These are phyloP conservation scores for Rhododendron vialii DNA, from an alignment of 148 eudicot species.

Conservation along the genomic window DNA sequence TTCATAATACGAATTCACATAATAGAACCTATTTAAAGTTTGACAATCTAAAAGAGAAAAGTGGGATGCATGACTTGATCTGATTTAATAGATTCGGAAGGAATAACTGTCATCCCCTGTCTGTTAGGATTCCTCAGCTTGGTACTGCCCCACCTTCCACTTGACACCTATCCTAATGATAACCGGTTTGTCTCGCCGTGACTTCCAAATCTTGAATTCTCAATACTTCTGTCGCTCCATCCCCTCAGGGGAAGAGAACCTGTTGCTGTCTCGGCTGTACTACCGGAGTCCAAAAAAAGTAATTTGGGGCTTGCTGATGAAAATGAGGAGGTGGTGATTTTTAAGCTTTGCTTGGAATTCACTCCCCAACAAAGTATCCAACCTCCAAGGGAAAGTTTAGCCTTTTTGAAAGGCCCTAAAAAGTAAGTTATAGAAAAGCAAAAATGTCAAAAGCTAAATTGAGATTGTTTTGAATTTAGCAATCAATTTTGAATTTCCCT, in stretches of 20 bases:
- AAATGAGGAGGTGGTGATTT: conserved; percentile 5
- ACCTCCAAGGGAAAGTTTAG: conserved; percentile 13
- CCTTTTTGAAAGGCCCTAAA: not conserved
- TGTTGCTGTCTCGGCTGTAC: not conserved
- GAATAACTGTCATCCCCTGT: not conserved
- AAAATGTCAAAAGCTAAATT: not conserved
- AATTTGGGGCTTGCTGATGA: not conserved
- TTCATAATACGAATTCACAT: not conserved
- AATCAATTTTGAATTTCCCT: not conserved
- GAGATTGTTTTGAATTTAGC: not conserved
- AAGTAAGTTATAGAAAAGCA: not conserved
- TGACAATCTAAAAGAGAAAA: not conserved
- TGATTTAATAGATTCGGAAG: not conserved
- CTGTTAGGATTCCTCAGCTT: not conserved
- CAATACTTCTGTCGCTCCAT: not conserved
- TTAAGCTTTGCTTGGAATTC: conserved; percentile 54
- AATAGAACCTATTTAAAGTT: not conserved
- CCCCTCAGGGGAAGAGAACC: not conserved
- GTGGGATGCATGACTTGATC: not conserved
- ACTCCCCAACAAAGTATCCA: conserved; percentile 32
- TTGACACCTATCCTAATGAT: not conserved
- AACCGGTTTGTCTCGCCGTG: not conserved
- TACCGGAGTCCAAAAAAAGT: not conserved
- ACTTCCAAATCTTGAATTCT: not conserved
- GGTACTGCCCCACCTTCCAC: not conserved